Base-by-base conservation (phyloP, 2,329 filamentous ascomycete species). In the Blastomyces silverae region DNA sequence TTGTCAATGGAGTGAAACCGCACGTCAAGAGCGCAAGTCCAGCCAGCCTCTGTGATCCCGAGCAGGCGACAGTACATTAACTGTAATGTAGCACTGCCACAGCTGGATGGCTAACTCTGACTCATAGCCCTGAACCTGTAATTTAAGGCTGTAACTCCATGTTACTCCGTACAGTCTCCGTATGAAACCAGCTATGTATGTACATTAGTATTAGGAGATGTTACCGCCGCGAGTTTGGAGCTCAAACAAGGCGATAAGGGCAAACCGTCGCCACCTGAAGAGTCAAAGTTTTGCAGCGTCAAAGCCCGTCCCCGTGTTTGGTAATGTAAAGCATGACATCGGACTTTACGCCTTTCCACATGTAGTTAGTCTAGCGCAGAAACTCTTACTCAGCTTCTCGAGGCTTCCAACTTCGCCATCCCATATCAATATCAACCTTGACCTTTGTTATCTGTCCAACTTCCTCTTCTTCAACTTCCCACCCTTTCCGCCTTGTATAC, bases 341-440 rank as follows among this genome's bases (percentile, higher is more conserved):
- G 34, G 15, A 17, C 2, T 0, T n/a, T 7, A 20, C 34, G 2
- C 56, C 31, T 64, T 59, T n/a, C 39, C 44, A 6, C 8, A 63
- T 57, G 39, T 39, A 55, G 25, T 53, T 39, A 55, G 25, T 17
- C 59, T 65, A 61, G 44, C 58, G 65, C 31, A 31, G 7, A 42
- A 37, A 37, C 53, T 56, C 42, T 57, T 39, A 39, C 37, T 60
- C 48, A 28, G 34, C 56, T 22, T 60, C 53, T 59, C 44, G 37
- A 39, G 52, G 58, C 56, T 64, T 59, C 57, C n/a, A n/a, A n/a
- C 6, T 57, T 64, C 42, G 28, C 55, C 55, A 57, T 56, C 53
- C 31, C 28, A 34, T 56, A 31, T 42, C 59, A 34, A 31, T 60
- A 25, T 53, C 63, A 13, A 50, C 63, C 59, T 52, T 42, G 55